Evolutionary conservation across 1,284 basidiomycete genomes (phyloP), one percentile per base, ranked within the genome.

Genomic region (Leccinum glutinopallens): DNA sequence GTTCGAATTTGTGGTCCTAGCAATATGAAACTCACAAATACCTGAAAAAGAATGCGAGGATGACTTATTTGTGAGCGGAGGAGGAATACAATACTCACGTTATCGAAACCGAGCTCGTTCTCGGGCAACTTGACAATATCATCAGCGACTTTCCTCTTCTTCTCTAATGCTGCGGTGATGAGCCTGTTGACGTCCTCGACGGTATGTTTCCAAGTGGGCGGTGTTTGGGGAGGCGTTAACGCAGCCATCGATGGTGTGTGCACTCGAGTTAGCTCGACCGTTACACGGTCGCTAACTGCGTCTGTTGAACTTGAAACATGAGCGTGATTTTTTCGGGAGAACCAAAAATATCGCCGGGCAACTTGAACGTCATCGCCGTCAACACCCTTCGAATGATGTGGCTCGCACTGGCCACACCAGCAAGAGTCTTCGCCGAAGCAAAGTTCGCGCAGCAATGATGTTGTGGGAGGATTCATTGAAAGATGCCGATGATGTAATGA

Each of bases 161-260:
- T 77, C 8, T 79, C 82, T 69, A 94, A 89, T 7, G 83, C 78
- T 60, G 85, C 80, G 65, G 88, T 84, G 58, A 87, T 87, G 53
- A 89, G 72, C 15, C 77, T 76, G 5, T 81, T 75, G 61, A 94
- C 83, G 53, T 88, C 82, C 60, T 86, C 83, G 2, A 89, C 79
- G 22, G 87, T 81, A 73, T 92, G 90, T 19, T 85, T 81, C 91
- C 92, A 94, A 25, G 74, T 73, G 32, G 86, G 89, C 1, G 91
- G 79, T 32, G 84, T 70, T 73, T 93, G 90, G 5, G 91, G 90
- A 49, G 91, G 85, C 12, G 77, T 81, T 57, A 91, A 70, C n/a
- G 81, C 75, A 63, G 77, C 69, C 76, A 75, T 74, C 39, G 58
- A 51, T 51, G 12, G 12, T 7, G n/a, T 49, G 46, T 49, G 25